Percentiles rank a stretch among this genome's conserved stretches.
Conservation (phyloP, 768 basidiomycete genomes). For the Leccinum variicolor region DNA sequence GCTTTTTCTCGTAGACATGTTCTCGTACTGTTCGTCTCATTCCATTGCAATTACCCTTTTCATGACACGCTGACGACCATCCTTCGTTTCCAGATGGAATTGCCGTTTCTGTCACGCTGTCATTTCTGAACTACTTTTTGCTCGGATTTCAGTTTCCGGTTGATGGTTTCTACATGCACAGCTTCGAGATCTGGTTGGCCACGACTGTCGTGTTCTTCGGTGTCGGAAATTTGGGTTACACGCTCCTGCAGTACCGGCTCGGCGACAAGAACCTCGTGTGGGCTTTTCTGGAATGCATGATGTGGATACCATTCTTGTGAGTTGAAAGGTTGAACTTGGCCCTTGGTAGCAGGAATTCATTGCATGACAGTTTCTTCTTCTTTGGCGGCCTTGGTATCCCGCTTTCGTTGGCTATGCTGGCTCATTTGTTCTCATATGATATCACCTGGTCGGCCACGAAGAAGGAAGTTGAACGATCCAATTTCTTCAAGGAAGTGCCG, state of each 20-base stretch:
- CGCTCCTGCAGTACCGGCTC: constrained; percentile 69
- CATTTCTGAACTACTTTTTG: constrained; percentile 68
- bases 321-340: constrained; percentile 4
- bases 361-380: constrained; percentile 40
- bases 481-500: constrained; percentile 90
- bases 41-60: neutral
- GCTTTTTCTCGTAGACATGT: constrained; percentile 36
- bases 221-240: constrained; percentile 67
- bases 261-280: constrained; percentile 37
- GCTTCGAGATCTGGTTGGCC: constrained; percentile 79
- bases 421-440: constrained; percentile 58
- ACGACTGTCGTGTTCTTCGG: constrained; percentile 77
- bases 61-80: neutral
- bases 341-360: constrained; percentile 5
- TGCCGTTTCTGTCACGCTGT: constrained; percentile 62
- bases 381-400: constrained; percentile 57
- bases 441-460: constrained; percentile 58
- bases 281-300: constrained; percentile 25
- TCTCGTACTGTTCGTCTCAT: constrained; percentile 45
- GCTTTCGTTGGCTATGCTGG: constrained; percentile 48
- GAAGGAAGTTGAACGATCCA: constrained; percentile 85
- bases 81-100: constrained; percentile 41
- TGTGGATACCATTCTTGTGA: constrained; percentile 38
- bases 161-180: constrained; percentile 75
- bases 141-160: constrained; percentile 71